A percentile compares a stretch with the other conserved stretches of the same genome.
These are phyloP conservation scores for Monosporascus sp. DNA, from an alignment of 2,329 filamentous ascomycete genomes.

Conservation along the genomic window DNA sequence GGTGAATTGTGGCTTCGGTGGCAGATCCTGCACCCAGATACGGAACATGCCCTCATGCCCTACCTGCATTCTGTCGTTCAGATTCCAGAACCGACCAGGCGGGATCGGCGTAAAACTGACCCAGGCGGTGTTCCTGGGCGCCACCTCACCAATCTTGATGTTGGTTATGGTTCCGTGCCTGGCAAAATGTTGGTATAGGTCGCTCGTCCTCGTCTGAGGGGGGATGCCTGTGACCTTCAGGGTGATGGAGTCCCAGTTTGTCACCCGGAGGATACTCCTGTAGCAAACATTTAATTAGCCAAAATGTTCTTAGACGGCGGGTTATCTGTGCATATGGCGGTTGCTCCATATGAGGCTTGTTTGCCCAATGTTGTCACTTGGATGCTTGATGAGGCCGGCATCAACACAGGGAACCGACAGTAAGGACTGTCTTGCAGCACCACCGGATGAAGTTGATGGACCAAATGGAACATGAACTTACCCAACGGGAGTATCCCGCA, in stretches of 20 bases:
- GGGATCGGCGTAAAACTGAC: not conserved
- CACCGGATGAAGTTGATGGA: too few species aligned
- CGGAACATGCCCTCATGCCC: not conserved
- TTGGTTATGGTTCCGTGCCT: not conserved
- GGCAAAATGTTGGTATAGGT: not conserved
- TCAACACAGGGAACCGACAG: too few species aligned
- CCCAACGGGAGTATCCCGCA: too few species aligned
- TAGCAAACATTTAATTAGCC: too few species aligned
- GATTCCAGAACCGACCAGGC: not conserved
- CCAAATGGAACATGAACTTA: too few species aligned
- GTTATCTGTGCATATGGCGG: too few species aligned
- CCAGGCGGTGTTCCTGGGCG: not conserved
- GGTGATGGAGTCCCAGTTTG: not conserved
- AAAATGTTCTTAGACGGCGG: too few species aligned
- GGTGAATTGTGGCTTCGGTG: not conserved
- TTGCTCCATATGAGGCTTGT: too few species aligned
- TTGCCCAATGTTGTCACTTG: too few species aligned
- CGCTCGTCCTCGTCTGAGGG: not conserved
- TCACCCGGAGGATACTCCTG: too few species aligned
- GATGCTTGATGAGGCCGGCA: too few species aligned
- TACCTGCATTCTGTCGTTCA: not conserved
- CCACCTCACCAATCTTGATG: not conserved
- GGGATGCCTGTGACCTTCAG: not conserved
- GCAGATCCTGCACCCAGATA: not conserved
- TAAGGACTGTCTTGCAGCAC: too few species aligned